Conservation (phyloP, 805 yeast species). For the Saccharomyces paradoxus region DNA sequence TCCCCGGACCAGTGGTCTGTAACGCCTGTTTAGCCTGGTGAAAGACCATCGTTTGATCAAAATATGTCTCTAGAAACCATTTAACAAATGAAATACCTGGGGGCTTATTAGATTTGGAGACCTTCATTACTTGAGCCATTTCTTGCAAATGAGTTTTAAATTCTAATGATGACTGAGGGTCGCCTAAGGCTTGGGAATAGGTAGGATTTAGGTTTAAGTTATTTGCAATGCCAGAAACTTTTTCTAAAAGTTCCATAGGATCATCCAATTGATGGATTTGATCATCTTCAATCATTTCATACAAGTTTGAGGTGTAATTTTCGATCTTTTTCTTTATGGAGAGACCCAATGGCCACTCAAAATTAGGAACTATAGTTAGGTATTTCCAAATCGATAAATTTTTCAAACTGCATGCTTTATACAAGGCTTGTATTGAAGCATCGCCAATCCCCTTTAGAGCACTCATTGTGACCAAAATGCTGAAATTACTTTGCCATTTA, state of each 20-base stretch:
- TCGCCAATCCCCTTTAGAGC: slow-evolving; percentile 21
- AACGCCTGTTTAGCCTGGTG: slow-evolving; percentile 2
- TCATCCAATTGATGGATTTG: slow-evolving; percentile 11
- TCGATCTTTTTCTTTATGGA: slow-evolving; percentile 20
- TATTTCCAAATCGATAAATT: slow-evolving; percentile 23
- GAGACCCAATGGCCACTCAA: slow-evolving; percentile 12
- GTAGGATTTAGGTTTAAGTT: slow-evolving; percentile 28
- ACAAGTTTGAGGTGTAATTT: slow-evolving; percentile 22
- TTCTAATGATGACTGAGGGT: slow-evolving; percentile 12
- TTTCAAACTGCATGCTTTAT: slow-evolving; percentile 6
- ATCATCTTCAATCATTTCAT: slow-evolving; percentile 10
- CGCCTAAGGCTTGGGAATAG: slow-evolving; percentile 17
- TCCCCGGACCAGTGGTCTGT: slow-evolving; percentile 6
- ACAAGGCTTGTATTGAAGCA: slow-evolving; percentile 17
- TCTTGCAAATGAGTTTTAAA: slow-evolving; percentile 28
- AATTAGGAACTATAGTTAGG: slow-evolving; percentile 7
- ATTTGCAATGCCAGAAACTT: slow-evolving; percentile 29
- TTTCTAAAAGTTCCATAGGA: slow-evolving; percentile 33
- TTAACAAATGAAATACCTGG: slow-evolving; percentile 14
- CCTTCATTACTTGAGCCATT: slow-evolving; percentile 32
- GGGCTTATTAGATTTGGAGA: slow-evolving; percentile 22
- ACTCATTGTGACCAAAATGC: slow-evolving; percentile 19
- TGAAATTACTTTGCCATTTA: slow-evolving; percentile 22
- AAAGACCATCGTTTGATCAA: slow-evolving; percentile 17
- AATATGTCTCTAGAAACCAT: slow-evolving; percentile 30